A percentile compares a stretch with the other conserved stretches of the same genome.
Conservation (phyloP, 2,329 filamentous ascomycete species). For the Cercospora sesami region DNA sequence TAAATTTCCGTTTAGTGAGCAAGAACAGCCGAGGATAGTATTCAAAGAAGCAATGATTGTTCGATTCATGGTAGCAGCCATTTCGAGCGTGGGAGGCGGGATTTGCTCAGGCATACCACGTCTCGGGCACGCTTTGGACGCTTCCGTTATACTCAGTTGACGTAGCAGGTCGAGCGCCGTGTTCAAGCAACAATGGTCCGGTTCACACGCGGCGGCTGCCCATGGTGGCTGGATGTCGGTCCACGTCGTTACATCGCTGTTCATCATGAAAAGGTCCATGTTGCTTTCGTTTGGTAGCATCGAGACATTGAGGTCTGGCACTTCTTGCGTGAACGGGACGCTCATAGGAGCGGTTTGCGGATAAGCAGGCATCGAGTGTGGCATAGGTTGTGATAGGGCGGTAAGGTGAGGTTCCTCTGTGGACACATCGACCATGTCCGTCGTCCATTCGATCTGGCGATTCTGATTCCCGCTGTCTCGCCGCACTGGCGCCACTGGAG, state of each 20-base stretch:
- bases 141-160: conserved; percentile 5
- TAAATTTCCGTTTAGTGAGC: conserved; percentile 8
- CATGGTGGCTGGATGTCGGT: neutral
- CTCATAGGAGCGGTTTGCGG: neutral
- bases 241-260: conserved; percentile 2
- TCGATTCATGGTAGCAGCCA: conserved; percentile 7
- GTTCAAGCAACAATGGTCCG: conserved; percentile 6
- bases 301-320: neutral
- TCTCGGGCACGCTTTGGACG: conserved; percentile 4
- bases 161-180: conserved; percentile 7
- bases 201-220: neutral
- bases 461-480: conserved; percentile 4
- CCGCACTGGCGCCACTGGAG: neutral
- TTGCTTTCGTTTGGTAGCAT: conserved; percentile 5
- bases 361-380: neutral
- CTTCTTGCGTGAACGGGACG: neutral
- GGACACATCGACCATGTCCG: conserved; percentile 2
- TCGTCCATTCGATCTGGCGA: neutral
- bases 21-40: conserved; percentile 5
- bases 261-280: conserved; percentile 8
- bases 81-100: conserved; percentile 9
- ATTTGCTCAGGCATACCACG: conserved; percentile 9
- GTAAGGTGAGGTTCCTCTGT: neutral
- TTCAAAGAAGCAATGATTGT: conserved; percentile 5
- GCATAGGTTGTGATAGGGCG: neutral